These are phyloP conservation scores for Alloascoidea africana DNA, from an alignment of 805 yeast genomes.

Conservation along the genomic window DNA sequence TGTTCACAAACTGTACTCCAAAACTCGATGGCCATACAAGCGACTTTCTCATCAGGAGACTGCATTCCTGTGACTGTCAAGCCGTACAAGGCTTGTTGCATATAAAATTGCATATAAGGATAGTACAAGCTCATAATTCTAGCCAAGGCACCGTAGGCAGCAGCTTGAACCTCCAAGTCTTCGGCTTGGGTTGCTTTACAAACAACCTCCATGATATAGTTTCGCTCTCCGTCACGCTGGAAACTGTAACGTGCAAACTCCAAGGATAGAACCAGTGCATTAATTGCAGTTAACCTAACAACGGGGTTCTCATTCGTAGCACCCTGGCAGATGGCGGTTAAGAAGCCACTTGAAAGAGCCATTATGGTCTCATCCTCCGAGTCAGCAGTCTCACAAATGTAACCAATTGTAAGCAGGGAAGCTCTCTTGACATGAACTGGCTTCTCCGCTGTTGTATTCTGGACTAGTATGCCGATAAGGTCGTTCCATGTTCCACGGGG, in stretches of 20 bases:
- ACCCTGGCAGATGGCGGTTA: conserved; percentile 94
- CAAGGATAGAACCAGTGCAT: conserved; percentile 81
- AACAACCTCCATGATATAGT: conserved; percentile 95
- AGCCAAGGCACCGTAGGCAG: conserved; percentile 92
- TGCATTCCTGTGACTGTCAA: conserved; percentile 85
- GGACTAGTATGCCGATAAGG: conserved; percentile 69
- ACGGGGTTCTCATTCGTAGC: conserved; percentile 61
- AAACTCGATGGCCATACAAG: conserved; percentile 97
- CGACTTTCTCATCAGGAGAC: conserved; percentile 67
- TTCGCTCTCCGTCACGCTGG: conserved; percentile 87
- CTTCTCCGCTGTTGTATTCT: conserved; percentile 67
- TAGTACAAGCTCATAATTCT: conserved; percentile 85
- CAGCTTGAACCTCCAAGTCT: conserved; percentile 71
- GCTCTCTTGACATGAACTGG: conserved; percentile 75
- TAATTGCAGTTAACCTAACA: conserved; percentile 82
- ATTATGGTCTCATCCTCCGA: conserved; percentile 64
- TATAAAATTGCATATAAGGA: conserved; percentile 79
- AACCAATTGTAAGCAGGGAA: conserved; percentile 80
- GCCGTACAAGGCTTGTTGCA: conserved; percentile 92
- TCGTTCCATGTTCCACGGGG: conserved; percentile 84
- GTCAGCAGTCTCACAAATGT: conserved; percentile 90
- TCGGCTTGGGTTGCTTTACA: conserved; percentile 96
- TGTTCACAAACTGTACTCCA: conserved; percentile 99
- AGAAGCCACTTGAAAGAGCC: conserved; percentile 78
- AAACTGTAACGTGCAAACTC: conserved; percentile 82